phyloP scores from a whole-genome alignment of 202 grass and related monocot genomes.

The Eragrostis tef region DNA sequence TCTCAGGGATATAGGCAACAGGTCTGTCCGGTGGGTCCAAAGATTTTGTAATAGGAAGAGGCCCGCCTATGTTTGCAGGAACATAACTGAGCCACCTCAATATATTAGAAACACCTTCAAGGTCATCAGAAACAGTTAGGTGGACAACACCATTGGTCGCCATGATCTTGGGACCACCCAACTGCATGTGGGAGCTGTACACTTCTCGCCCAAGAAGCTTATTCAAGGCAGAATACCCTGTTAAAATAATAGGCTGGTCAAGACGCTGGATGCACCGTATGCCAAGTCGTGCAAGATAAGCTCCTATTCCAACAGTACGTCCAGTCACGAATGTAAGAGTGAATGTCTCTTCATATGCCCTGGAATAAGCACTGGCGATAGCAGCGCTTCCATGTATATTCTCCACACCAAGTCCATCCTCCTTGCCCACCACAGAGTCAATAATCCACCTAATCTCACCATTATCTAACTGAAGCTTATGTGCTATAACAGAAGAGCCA shows the following conservation, averaged over 20 bases:
- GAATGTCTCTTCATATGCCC: conserved; percentile 73
- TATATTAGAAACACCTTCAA: conserved; percentile 76
- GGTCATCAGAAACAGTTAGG: conserved; percentile 71
- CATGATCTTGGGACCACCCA: conserved; percentile 89
- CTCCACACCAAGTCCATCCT: conserved; percentile 77
- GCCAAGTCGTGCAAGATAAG: conserved; percentile 78
- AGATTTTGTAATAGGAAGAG: conserved; percentile 69
- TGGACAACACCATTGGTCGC: conserved; percentile 81
- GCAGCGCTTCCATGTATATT: conserved; percentile 80
- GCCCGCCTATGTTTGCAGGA: conserved; percentile 73
- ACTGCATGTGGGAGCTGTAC: conserved; percentile 80
- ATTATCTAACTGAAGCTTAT: conserved; percentile 57
- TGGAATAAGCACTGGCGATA: conserved; percentile 77
- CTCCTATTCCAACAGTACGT: conserved; percentile 73
- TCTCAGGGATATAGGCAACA: conserved; percentile 68
- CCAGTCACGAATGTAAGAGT: conserved; percentile 76
- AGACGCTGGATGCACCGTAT: too few relatives aligned
- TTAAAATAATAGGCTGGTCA: conserved; percentile 84
- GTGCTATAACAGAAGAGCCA: conserved; percentile 66
- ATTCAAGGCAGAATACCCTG: conserved; percentile 69
- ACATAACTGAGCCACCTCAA: conserved; percentile 83
- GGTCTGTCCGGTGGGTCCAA: conserved; percentile 66
- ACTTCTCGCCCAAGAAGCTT: conserved; percentile 86
- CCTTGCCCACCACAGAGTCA: conserved; percentile 73
- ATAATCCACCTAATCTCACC: conserved; percentile 76